Percentiles rank a stretch among this genome's conserved stretches.
Conservation (phyloP, 2,329 filamentous ascomycete species). For the Venturia asperata region DNA sequence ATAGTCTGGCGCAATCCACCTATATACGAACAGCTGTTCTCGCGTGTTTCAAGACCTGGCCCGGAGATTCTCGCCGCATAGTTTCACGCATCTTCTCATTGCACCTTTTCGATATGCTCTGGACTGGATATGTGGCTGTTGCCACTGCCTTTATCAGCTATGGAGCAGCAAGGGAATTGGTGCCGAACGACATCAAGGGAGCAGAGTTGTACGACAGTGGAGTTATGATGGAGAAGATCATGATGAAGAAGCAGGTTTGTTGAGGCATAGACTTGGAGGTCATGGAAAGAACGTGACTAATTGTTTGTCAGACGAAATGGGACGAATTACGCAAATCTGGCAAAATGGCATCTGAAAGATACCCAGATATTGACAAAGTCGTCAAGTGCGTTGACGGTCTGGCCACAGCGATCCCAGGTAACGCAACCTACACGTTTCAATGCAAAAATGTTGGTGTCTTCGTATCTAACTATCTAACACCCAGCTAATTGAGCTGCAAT, state of each 20-base stretch:
- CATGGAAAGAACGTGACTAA: conserved; percentile 12
- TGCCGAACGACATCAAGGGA: conserved; percentile 30
- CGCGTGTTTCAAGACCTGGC: neutral
- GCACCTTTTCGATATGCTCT: neutral
- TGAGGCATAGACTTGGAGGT: conserved; percentile 4
- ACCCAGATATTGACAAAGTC: conserved; percentile 28
- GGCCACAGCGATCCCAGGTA: conserved; percentile 31
- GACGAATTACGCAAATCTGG: conserved; percentile 30
- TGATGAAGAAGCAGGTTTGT: conserved; percentile 29
- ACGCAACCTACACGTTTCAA: conserved; percentile 32
- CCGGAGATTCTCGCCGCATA: neutral
- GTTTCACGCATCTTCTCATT: neutral
- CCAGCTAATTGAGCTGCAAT: neutral
- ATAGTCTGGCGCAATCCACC: neutral
- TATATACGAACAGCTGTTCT: neutral
- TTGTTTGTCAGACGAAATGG: conserved; percentile 30
- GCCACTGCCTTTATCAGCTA: neutral
- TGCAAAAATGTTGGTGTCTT: conserved; percentile 30
- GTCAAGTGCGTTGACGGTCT: conserved; percentile 33
- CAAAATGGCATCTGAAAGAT: conserved; percentile 30
- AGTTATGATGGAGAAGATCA: conserved; percentile 32
- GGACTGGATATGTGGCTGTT: neutral
- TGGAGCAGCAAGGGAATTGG: conserved; percentile 25
- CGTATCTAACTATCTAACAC: neutral
- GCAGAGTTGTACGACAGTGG: conserved; percentile 36